Percentiles rank a stretch among this genome's conserved stretches.
These are phyloP conservation scores for Tilletia horrida DNA, from an alignment of 1,284 basidiomycete species.

Conservation along the genomic window DNA sequence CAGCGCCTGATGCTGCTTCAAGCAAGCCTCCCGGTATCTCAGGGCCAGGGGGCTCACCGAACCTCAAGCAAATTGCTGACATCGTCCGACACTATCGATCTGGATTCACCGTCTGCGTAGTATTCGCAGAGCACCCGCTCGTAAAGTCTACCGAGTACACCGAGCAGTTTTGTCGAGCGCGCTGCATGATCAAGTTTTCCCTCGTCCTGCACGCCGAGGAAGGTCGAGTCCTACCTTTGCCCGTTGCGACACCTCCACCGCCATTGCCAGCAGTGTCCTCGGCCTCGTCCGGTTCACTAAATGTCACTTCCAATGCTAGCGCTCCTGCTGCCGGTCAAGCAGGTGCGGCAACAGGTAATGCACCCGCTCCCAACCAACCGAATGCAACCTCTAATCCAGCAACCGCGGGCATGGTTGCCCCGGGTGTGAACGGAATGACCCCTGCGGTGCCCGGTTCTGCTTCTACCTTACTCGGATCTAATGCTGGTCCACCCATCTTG, in stretches of 20 bases:
- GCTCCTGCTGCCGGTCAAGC: constrained; percentile 11
- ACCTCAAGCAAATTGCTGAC: constrained; percentile 57
- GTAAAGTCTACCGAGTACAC: constrained; percentile 73
- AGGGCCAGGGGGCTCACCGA: constrained; percentile 29
- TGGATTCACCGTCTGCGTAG: constrained; percentile 41
- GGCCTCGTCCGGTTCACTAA: neutral
- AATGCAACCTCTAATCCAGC: neutral
- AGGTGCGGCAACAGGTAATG: constrained; percentile 34
- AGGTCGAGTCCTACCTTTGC: constrained; percentile 80
- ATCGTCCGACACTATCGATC: constrained; percentile 45
- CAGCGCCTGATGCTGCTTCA: neutral
- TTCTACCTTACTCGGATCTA: constrained; percentile 59
- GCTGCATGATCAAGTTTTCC: constrained; percentile 87
- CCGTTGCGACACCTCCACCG: constrained; percentile 66
- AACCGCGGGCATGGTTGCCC: constrained; percentile 16
- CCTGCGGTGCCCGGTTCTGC: constrained; percentile 59
- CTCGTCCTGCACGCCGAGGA: constrained; percentile 82
- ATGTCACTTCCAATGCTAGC: neutral
- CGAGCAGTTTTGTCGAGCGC: constrained; percentile 84
- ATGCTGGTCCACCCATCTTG: constrained; percentile 60
- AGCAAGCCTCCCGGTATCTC: neutral
- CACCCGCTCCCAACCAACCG: neutral
- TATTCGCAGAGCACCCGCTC: constrained; percentile 61
- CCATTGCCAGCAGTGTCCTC: constrained; percentile 36
- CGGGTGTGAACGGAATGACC: constrained; percentile 41